Percentiles rank a stretch among this genome's conserved stretches.
phyloP scores from a whole-genome alignment of 2,329 filamentous ascomycete species.

The Graphilbum ipis-grandicollis region DNA sequence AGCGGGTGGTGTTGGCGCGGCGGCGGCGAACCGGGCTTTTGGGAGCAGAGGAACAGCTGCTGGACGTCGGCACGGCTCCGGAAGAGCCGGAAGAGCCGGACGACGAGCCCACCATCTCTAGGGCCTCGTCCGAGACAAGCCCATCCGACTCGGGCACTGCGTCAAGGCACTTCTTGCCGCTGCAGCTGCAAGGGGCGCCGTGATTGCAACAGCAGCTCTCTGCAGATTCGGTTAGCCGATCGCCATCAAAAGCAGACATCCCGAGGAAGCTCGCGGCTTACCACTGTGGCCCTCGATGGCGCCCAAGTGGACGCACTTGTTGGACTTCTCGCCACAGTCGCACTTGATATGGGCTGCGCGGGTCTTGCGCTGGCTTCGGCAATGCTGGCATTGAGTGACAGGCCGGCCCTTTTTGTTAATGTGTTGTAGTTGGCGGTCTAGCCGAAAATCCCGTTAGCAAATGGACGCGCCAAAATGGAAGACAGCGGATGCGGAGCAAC shows the following conservation, averaged over 20 bases:
- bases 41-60: slow-evolving; percentile 13
- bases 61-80: slow-evolving; percentile 11
- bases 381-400: slow-evolving; percentile 95
- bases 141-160: slow-evolving; percentile 35
- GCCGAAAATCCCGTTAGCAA: background rate
- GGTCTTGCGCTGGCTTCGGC: slow-evolving; percentile 89
- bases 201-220: slow-evolving; percentile 57
- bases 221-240: slow-evolving; percentile 14
- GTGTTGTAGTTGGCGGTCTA: slow-evolving; percentile 80
- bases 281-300: slow-evolving; percentile 40
- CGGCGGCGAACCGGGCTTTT: slow-evolving; percentile 19
- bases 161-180: slow-evolving; percentile 47
- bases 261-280: slow-evolving; percentile 19
- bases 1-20: slow-evolving; percentile 41
- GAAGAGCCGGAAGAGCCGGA: background rate
- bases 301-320: slow-evolving; percentile 45
- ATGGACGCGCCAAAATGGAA: background rate
- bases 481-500: background rate
- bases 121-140: slow-evolving; percentile 20
- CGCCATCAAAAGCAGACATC: background rate
- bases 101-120: background rate
- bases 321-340: slow-evolving; percentile 87
- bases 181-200: slow-evolving; percentile 48
- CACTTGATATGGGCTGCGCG: slow-evolving; percentile 89
- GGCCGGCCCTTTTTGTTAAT: slow-evolving; percentile 97